Evolutionary conservation across 345 rosid species (phyloP), one percentile per base, ranked within the genome.

Genomic region (Viola odorata): DNA sequence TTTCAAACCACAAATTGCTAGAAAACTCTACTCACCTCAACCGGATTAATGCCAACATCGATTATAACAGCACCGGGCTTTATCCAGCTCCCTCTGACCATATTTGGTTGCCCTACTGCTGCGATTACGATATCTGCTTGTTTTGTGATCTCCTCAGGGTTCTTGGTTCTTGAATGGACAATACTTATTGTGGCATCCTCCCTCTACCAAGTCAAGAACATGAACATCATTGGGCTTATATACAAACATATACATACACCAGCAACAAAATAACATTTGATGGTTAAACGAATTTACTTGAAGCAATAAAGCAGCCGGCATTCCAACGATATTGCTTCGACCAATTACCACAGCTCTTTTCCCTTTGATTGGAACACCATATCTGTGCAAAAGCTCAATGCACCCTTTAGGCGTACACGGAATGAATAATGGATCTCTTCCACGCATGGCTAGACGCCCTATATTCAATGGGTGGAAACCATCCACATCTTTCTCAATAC

Each of bases 351-450:
- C 96, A 3, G 96, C 96, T 55, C 77, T 81, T 77, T 89, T 85
- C 32, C 96, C 98, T 78, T 89, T 87, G 69, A 91, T 84, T 23
- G 67, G 76, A 58, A 91, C 57, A 50, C 81, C 83, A 74, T 81
- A 84, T 61, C 98, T 81, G 64, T 73, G 89, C 76, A 91, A 68
- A 63, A 89, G 69, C 75, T 91, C 96, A 12, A 87, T 81, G 82
- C 98, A 91, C 66, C 91, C 98, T 79, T 89, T 89, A 5, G 98
- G 98, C 0, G 98, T 88, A 62, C 98, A 91, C 0, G 96, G 95
- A 59, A 85, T 77, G 45, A 91, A 91, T 55, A 82, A 62, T 3
- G 96, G 92, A 54, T 89, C 96, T 75, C 96, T 81, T 55, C 87
- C 96, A 32, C 86, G 77, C 95, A 89, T 89, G 0, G 96, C 92